These are phyloP conservation scores for Paraglomus occultum DNA, from an alignment of 192 early-diverging fungal genomes.

Conservation along the genomic window DNA sequence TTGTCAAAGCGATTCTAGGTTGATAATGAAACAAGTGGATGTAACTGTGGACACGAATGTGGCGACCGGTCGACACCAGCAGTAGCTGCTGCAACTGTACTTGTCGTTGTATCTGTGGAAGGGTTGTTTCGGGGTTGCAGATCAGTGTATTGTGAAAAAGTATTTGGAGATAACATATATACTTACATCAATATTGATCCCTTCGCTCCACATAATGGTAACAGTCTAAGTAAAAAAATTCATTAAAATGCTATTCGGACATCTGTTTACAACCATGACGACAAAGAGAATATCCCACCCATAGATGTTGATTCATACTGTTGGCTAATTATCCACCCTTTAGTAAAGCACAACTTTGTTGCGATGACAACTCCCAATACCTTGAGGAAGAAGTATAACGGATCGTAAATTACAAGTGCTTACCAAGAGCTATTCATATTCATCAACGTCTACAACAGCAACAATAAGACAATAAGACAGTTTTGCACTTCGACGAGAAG, in stretches of 20 bases:
- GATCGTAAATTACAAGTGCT: not conserved
- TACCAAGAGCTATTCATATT: constrained; percentile 53
- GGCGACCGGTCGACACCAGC: constrained; percentile 28
- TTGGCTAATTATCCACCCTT: constrained; percentile 41
- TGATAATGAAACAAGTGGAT: too few relatives aligned
- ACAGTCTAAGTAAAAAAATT: constrained; percentile 49
- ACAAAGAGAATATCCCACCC: not conserved
- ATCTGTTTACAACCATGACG: not conserved
- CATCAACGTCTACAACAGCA: constrained; percentile 37
- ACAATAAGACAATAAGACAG: too few relatives aligned
- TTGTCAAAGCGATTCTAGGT: too few relatives aligned
- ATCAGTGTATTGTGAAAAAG: not conserved
- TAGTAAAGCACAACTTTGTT: constrained; percentile 80
- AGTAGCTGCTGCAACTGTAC: not conserved
- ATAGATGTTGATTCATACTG: not conserved
- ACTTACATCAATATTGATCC: constrained; percentile 54
- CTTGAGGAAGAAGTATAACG: constrained; percentile 6
- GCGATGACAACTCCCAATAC: constrained; percentile 61
- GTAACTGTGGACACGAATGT: constrained; percentile 27
- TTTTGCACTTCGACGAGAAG: too few relatives aligned
- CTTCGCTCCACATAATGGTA: constrained; percentile 60
- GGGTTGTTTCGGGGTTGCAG: not conserved
- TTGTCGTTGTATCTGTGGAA: not conserved
- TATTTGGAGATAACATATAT: not conserved
- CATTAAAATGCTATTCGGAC: not conserved